phyloP scores from a whole-genome alignment of 1,139 yeast genomes.

The Yamadazyma mexicana region DNA sequence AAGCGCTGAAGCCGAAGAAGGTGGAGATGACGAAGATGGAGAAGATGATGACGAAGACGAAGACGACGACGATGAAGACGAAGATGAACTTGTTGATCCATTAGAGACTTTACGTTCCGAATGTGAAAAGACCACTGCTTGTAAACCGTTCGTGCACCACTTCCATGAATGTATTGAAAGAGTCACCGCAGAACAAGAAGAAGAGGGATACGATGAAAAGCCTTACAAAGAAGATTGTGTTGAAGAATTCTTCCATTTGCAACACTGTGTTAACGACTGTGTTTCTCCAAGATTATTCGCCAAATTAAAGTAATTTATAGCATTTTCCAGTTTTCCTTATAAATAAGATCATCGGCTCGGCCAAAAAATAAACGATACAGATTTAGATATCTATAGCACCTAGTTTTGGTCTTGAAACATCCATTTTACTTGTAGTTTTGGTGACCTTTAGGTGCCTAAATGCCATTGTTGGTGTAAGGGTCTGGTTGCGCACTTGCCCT shows the following conservation, averaged over 20 bases:
- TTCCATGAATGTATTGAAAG: constrained; percentile 94
- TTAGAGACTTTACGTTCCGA: constrained; percentile 65
- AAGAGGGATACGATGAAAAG: constrained; percentile 74
- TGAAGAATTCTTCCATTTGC: constrained; percentile 96
- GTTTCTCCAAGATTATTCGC: constrained; percentile 89
- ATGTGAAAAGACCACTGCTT: constrained; percentile 65
- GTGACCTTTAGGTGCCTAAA: background rate
- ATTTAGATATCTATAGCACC: background rate
- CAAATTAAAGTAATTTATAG: constrained; percentile 64
- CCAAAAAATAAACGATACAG: constrained; percentile 5
- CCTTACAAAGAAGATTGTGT: constrained; percentile 95
- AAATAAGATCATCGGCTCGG: constrained; percentile 1
- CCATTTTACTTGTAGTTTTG: too few relatives aligned
- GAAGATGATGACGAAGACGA: constrained; percentile 72
- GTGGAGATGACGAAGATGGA: constrained; percentile 60
- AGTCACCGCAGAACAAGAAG: constrained; percentile 84
- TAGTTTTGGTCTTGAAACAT: too few relatives aligned
- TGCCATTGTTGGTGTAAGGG: background rate
- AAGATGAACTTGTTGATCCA: constrained; percentile 71
- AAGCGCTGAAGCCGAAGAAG: constrained; percentile 55
- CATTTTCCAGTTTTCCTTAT: constrained; percentile 2
- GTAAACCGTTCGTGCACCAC: constrained; percentile 81
- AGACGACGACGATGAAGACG: constrained; percentile 77
- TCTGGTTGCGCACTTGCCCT: background rate
- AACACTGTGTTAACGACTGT: constrained; percentile 90